Evolutionary conservation across 2,329 filamentous ascomycete species (phyloP).

Genomic region (Apiospora phragmitis): DNA sequence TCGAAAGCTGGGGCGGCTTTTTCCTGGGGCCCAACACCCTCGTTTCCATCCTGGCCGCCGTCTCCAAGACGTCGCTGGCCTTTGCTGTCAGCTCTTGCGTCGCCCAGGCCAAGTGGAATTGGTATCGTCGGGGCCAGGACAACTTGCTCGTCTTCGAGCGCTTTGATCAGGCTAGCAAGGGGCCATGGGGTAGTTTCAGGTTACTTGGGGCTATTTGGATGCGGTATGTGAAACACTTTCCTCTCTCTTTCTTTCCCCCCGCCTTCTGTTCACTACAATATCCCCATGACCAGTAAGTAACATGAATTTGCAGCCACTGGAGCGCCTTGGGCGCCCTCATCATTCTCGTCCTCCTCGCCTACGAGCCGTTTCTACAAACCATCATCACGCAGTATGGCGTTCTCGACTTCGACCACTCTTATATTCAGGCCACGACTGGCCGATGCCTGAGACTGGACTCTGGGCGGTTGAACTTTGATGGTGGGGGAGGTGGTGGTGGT

Average conservation of each 20-base stretch:
- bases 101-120: slow-evolving; percentile 13
- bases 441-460: neutral
- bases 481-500: neutral
- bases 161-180: slow-evolving; percentile 13
- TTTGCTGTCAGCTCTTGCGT: slow-evolving; percentile 12
- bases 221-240: neutral
- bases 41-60: slow-evolving; percentile 8
- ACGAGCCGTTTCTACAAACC: neutral
- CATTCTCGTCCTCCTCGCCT: neutral
- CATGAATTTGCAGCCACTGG: neutral
- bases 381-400: neutral
- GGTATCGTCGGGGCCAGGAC: slow-evolving; percentile 4
- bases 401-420: neutral
- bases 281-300: neutral
- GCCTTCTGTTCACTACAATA: neutral
- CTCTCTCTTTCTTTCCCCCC: neutral
- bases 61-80: neutral
- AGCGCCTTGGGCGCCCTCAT: neutral
- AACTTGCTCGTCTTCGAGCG: slow-evolving; percentile 1
- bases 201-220: neutral
- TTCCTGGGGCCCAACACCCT: slow-evolving; percentile 7
- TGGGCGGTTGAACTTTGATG: neutral
- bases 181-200: slow-evolving; percentile 9
- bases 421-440: neutral
- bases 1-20: neutral